Evolutionary conservation across 2,329 filamentous ascomycete genomes (phyloP).

Genomic region (Penicillium sp.): DNA sequence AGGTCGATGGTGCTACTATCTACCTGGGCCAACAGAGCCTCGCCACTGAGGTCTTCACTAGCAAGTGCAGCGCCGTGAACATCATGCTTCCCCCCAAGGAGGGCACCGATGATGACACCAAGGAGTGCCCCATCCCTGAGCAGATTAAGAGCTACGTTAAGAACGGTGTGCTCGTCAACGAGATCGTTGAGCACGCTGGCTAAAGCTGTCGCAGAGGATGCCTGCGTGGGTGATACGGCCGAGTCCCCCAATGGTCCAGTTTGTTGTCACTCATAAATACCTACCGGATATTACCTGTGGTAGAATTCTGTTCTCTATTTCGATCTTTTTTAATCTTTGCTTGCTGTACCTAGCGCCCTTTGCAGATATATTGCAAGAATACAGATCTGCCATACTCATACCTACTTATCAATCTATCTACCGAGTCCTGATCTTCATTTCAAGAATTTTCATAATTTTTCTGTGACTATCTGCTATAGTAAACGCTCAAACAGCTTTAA

Average conservation of each 20-base stretch:
- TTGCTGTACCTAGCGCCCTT: constrained; percentile 29
- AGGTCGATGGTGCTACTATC: constrained; percentile 86
- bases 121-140: constrained; percentile 84
- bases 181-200: constrained; percentile 94
- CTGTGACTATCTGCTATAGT: neutral
- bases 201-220: constrained; percentile 48
- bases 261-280: neutral
- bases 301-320: constrained; percentile 3
- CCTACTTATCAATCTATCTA: neutral
- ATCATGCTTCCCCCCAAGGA: constrained; percentile 77
- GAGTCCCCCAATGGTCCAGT: neutral
- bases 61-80: constrained; percentile 87
- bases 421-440: neutral
- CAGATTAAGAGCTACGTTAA: constrained; percentile 85
- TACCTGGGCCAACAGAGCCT: constrained; percentile 84
- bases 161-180: constrained; percentile 78
- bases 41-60: constrained; percentile 81
- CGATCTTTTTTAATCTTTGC: constrained; percentile 17
- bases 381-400: constrained; percentile 3
- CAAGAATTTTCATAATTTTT: neutral
- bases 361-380: constrained; percentile 32
- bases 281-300: neutral
- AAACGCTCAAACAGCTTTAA: neutral
- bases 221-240: neutral
- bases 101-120: constrained; percentile 76